These are phyloP conservation scores for Fraxinus xanthoxyloides DNA, from an alignment of 305 asterid genomes.

Conservation along the genomic window DNA sequence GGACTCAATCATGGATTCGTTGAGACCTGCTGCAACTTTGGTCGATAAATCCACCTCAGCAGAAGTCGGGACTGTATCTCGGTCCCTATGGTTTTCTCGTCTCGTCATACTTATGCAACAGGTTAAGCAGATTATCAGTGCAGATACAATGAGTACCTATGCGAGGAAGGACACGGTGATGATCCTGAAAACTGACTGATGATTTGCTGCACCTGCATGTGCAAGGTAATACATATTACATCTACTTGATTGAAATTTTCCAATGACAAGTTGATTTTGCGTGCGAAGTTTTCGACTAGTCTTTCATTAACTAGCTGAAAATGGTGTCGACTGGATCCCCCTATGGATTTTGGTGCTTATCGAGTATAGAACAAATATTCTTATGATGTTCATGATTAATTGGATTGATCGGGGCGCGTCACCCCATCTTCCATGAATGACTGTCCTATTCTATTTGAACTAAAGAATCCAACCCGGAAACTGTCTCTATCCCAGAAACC, in stretches of 20 bases:
- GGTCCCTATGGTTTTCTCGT: constrained; percentile 9
- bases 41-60: constrained; percentile 21
- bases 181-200: constrained; percentile 26
- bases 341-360: not conserved
- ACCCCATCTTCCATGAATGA: too few relatives aligned
- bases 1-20: constrained; percentile 41
- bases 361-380: not conserved
- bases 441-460: not conserved
- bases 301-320: not conserved
- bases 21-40: not conserved
- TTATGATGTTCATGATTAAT: too few relatives aligned
- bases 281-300: not conserved
- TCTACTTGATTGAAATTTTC: not conserved
- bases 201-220: constrained; percentile 24
- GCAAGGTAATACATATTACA: not conserved
- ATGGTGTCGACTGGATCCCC: not conserved
- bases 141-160: constrained; percentile 43
- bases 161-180: constrained; percentile 30
- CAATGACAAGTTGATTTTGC: not conserved
- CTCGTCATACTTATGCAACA: constrained; percentile 28
- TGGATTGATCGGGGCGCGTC: not conserved
- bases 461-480: not conserved
- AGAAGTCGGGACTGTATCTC: constrained; percentile 20
- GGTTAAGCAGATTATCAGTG: constrained; percentile 23
- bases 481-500: not conserved